Evolutionary conservation across 352 stramenopile genomes (phyloP).

Genomic region (Phytophthora pseudosyringae): DNA sequence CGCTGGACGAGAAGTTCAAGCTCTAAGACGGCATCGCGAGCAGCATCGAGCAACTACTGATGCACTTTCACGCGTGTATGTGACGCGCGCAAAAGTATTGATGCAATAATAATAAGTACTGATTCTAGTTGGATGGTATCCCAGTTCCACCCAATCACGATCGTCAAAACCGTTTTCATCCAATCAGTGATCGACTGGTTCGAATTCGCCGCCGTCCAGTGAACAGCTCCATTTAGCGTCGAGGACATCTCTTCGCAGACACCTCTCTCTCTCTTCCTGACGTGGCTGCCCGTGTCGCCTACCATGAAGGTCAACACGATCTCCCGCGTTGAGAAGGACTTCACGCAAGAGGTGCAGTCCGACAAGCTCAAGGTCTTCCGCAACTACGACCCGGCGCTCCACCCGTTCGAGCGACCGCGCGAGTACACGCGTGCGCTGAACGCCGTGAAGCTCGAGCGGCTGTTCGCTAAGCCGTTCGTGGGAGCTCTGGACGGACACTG

Average conservation of each 20-base stretch:
- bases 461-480: slow-evolving; percentile 99
- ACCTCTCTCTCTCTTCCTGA: background rate
- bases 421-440: slow-evolving; percentile 98
- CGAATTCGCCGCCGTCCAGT: slow-evolving; percentile 37
- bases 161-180: slow-evolving; percentile 4
- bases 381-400: slow-evolving; percentile 96
- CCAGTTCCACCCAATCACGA: slow-evolving; percentile 28
- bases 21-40: slow-evolving; percentile 12
- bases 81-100: slow-evolving; percentile 25
- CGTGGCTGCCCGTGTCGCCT: background rate
- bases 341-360: slow-evolving; percentile 93
- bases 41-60: background rate
- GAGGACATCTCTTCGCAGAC: slow-evolving; percentile 18
- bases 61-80: background rate
- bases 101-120: slow-evolving; percentile 20
- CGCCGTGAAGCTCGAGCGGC: slow-evolving; percentile 97
- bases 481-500: slow-evolving; percentile 97
- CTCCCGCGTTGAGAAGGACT: slow-evolving; percentile 94
- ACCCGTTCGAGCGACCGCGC: slow-evolving; percentile 93
- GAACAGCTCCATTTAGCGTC: slow-evolving; percentile 26
- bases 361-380: slow-evolving; percentile 96
- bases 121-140: slow-evolving; percentile 4
- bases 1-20: slow-evolving; percentile 40
- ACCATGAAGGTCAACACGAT: slow-evolving; percentile 99
- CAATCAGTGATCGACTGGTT: slow-evolving; percentile 4